Evolutionary conservation across 2,329 filamentous ascomycete genomes (phyloP), one percentile per base, ranked within the genome.

Genomic region (Chrysosporium queenslandicum): DNA sequence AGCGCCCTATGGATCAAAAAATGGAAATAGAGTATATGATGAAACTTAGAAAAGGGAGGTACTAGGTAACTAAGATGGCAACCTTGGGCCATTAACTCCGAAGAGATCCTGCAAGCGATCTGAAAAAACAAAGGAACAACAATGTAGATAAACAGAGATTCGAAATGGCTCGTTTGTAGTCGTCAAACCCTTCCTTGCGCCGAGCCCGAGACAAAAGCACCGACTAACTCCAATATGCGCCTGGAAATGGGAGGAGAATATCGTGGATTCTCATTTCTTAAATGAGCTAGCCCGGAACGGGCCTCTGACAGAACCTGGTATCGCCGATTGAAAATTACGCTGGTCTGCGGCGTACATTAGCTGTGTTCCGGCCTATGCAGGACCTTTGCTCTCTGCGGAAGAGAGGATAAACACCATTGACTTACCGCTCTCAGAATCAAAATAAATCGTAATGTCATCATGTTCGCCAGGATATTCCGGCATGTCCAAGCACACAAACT

Each of bases 381-480:
- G 16, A 45, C n/a, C n/a, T n/a, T n/a, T n/a, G n/a, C n/a, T n/a
- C n/a, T 53, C 16, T 23, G 16, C 25, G 20, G 11, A 20, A 3
- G 4, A 12, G 9, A 40, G 5, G 3, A 46, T 2, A 29, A 9
- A 18, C n/a, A n/a, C n/a, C n/a, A 32, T 16, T 9, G 49, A 76
- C 84, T 74, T 69, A 89, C 86, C 85, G 62, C 77, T 74, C 65
- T 87, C 85, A 42, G 77, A 83, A 58, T 94, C 88, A 73, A 96
- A 96, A 55, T 83, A 70, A 62, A 96, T 83, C 9, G 83, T 79
- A 59, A 96, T 87, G 71, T 96, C 90, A 66, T 95, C 90, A 68
- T 95, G 88, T 71, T 95, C 90, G 47, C 87, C 87, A 0, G 89
- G 87, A 67, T 94, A 86, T 61, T 95, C 89, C 16, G 89, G 84